Evolutionary conservation across 768 basidiomycete genomes (phyloP), one percentile per base, ranked within the genome.

Genomic region (Russula foetens): DNA sequence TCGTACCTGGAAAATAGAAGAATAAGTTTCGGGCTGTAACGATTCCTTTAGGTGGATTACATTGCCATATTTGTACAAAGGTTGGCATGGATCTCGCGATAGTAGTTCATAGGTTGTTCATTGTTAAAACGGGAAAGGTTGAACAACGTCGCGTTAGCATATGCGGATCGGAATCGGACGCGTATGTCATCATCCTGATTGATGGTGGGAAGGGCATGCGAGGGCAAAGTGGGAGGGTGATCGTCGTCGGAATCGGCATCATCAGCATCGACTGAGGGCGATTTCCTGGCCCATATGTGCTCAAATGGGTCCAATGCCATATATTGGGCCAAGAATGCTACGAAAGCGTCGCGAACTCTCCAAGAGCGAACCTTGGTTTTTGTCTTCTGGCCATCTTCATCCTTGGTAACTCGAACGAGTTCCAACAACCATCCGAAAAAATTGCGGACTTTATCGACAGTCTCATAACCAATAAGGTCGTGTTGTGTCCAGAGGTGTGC

Each of bases 141-240:
- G 66, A 90, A 84, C 26, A 90, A 69, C 8, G 76, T 76, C 31
- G 84, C 79, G 54, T 77, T 84, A n/a, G 81, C 71, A 15, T 77
- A 74, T 1, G 87, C 87, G 1, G 80, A 81, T 31, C 90, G 84
- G 69, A 93, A 88, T 17, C 96, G 84, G 48, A 97, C 88, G 33
- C 93, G 83, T 21, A 89, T 83, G 69, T 98, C 95, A 43, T 75
- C 72, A 71, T 98, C 90, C n/a, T 72, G 68, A 23, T 78, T 79
- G 66, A 90, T 66, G 28, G 69, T 69, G 12, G 82, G 81, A 35
- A 91, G 75, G 33, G 84, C 69, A 65, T 65, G 62, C 55, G 77
- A 68, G 14, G 86, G 81, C 62, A 65, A 35, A 35, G 21, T 48
- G 21, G 47, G 56, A 59, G 39, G 3, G 41, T 15, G 29, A 11